These are phyloP conservation scores for Cyberlindnera mycetangii DNA, from an alignment of 805 yeast genomes.

Conservation along the genomic window DNA sequence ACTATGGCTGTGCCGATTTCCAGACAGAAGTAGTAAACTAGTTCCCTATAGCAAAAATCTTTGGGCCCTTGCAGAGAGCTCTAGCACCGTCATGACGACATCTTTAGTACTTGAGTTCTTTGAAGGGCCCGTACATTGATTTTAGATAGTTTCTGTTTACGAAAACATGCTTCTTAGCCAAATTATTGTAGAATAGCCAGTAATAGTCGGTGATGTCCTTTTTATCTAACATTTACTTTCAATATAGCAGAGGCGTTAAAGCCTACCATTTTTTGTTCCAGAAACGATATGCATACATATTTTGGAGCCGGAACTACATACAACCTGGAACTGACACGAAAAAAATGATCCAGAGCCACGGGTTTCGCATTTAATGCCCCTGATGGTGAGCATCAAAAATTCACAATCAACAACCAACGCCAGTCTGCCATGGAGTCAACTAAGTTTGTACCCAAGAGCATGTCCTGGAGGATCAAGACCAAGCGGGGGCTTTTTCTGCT, in stretches of 20 bases:
- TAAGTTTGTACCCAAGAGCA: slow-evolving; percentile 9
- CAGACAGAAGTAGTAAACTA: slow-evolving; percentile 48
- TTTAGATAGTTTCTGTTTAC: background rate
- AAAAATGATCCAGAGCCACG: background rate
- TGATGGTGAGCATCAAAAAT: background rate
- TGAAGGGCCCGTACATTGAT: slow-evolving; percentile 17
- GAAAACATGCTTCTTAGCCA: too few relatives aligned
- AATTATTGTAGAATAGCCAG: too few relatives aligned
- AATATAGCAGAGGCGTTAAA: too few relatives aligned
- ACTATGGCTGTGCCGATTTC: slow-evolving; percentile 38
- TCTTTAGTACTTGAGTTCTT: slow-evolving; percentile 14
- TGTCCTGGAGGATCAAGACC: slow-evolving; percentile 7
- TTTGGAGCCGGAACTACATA: too few relatives aligned
- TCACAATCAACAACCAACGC: background rate
- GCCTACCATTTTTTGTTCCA: background rate
- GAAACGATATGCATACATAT: background rate
- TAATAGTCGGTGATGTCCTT: too few relatives aligned
- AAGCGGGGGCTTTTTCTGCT: slow-evolving; percentile 8
- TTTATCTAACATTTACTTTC: too few relatives aligned
- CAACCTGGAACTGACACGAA: background rate
- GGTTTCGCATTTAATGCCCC: background rate
- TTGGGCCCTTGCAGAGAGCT: slow-evolving; percentile 24
- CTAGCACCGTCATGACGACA: slow-evolving; percentile 3
- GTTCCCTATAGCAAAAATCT: slow-evolving; percentile 42
- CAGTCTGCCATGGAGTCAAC: slow-evolving; percentile 2